phyloP scores from a whole-genome alignment of 352 stramenopile species.

The Thalassiosira tumida region DNA sequence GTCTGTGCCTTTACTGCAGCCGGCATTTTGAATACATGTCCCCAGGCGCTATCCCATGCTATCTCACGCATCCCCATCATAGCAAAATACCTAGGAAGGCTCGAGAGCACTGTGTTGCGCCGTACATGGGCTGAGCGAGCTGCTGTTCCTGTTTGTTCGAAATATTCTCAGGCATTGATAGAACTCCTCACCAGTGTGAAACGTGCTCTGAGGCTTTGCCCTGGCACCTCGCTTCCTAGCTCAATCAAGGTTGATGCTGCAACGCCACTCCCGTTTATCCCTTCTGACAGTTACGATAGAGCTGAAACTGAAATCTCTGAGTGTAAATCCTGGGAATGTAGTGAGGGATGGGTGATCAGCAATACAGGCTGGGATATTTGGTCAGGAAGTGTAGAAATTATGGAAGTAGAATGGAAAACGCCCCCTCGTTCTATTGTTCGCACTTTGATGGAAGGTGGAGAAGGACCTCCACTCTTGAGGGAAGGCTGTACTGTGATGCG shows the following conservation, averaged over 20 bases:
- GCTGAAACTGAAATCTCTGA: conserved; percentile 27
- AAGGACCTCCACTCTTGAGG: conserved; percentile 89
- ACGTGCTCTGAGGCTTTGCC: conserved; percentile 70
- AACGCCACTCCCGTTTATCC: conserved; percentile 81
- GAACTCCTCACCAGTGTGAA: conserved; percentile 89
- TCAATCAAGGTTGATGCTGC: conserved; percentile 83
- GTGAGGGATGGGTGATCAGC: conserved; percentile 87
- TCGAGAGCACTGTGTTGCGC: conserved; percentile 85
- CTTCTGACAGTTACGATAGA: conserved; percentile 12
- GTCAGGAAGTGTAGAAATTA: conserved; percentile 86
- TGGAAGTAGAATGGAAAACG: conserved; percentile 88
- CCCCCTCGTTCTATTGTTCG: conserved; percentile 85
- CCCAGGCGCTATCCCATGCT: conserved; percentile 75
- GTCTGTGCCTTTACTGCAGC: conserved; percentile 87
- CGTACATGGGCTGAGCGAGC: conserved; percentile 90
- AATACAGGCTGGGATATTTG: conserved; percentile 87
- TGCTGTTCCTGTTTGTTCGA: conserved; percentile 88
- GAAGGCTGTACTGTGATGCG: conserved; percentile 88
- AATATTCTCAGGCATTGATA: conserved; percentile 90
- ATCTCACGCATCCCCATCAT: conserved; percentile 80
- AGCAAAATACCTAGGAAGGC: conserved; percentile 82
- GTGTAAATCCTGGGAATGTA: conserved; percentile 84
- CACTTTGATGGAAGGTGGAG: conserved; percentile 90
- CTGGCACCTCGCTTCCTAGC: conserved; percentile 32
- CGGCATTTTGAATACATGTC: conserved; percentile 88